Evolutionary conservation across 2,329 filamentous ascomycete genomes (phyloP), one percentile per base, ranked within the genome.

Genomic region (Pyrenophora seminiperda): DNA sequence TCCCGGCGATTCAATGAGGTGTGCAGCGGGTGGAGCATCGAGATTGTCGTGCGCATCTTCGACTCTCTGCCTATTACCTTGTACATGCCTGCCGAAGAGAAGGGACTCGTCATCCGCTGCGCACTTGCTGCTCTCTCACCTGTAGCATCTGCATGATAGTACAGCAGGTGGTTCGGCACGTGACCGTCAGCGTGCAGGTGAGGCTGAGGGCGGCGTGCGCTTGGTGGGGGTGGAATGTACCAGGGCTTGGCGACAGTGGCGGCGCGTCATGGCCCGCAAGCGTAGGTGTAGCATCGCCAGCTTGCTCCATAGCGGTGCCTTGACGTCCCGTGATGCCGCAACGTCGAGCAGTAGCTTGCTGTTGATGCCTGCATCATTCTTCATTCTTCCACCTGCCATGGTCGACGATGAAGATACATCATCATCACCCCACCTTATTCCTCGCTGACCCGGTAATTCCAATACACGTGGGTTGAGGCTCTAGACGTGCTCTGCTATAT

Each of bases 251-350:
- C 52, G 20, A 31, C 43, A 22, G 53, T 46, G 53, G 36, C 39
- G 22, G 53, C 50, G 53, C 53, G 53, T 56, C 53, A 56, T 56
- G 17, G 53, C 42, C 39, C 24, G 40, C 41, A 38, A 27, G 30
- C 43, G 38, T 43, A 27, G 24, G 9, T 11, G 22, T 24, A 24
- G 41, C 41, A 27, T 22, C 27, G 18, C 17, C 17, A 34, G 20
- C 34, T 43, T 24, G 29, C 17, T 34, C 27, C 19, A 20, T 31
- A 37, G n/a, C n/a, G n/a, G n/a, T n/a, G n/a, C 22, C 41, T 29
- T 5, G 32, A 37, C 50, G 38, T 36, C 41, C 33, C 42, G 53
- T 50, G 41, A 41, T 32, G 53, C 31, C 36, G 29, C 31, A 36
- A 20, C 7, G n/a, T 36, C 15, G 30, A 30, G 33, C 41, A 18